These are phyloP conservation scores for Salmacisia buchloeana DNA, from an alignment of 1,284 basidiomycete species.

Conservation along the genomic window DNA sequence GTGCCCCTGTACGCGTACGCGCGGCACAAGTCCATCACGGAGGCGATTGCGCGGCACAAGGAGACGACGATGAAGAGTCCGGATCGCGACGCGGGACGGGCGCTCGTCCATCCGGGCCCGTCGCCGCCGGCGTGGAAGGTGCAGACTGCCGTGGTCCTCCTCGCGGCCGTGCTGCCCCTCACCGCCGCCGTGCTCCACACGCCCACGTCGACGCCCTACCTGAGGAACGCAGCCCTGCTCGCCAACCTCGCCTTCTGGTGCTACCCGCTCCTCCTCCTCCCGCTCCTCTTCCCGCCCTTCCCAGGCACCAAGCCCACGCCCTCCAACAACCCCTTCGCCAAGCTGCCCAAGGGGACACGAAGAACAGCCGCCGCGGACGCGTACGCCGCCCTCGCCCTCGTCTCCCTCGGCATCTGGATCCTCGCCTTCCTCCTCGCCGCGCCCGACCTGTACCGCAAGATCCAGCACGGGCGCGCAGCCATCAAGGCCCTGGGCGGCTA, in stretches of 20 bases:
- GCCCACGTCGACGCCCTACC: background rate
- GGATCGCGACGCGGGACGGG: background rate
- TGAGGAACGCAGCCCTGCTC: too few relatives aligned
- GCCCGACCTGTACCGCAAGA: constrained; percentile 2
- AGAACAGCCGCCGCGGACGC: background rate
- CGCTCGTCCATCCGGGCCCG: background rate
- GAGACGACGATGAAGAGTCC: background rate
- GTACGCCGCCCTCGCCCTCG: background rate
- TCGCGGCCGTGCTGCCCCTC: background rate
- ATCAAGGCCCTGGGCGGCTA: background rate
- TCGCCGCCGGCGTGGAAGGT: background rate
- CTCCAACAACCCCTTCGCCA: background rate
- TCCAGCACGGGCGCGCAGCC: background rate
- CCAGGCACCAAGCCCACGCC: background rate
- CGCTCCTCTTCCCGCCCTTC: background rate
- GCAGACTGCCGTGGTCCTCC: background rate
- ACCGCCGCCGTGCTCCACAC: background rate
- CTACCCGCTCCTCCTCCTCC: background rate
- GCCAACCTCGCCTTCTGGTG: background rate
- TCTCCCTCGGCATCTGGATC: background rate
- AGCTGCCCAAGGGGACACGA: background rate
- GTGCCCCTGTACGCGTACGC: background rate
- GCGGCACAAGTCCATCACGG: background rate
- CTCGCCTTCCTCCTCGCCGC: constrained; percentile 1
- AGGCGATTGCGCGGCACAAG: background rate